Percentiles rank a stretch among this genome's conserved stretches.
These are phyloP conservation scores for Ceratobasidium sp. DNA, from an alignment of 1,284 basidiomycete species.

Conservation along the genomic window DNA sequence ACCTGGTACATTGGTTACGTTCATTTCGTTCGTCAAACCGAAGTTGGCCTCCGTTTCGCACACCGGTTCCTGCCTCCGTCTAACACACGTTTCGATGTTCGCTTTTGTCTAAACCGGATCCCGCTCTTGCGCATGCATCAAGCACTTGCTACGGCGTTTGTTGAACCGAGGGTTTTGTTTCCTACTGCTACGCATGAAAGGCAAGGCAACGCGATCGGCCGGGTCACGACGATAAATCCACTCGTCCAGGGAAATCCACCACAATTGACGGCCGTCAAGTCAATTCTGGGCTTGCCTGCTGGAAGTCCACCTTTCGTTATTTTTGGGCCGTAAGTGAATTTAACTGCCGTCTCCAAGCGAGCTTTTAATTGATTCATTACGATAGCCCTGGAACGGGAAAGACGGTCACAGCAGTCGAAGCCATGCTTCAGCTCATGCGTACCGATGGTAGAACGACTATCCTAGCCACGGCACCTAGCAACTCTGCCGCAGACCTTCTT, in stretches of 20 bases:
- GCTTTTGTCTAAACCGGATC: conserved; percentile 70
- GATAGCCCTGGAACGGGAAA: conserved; percentile 76
- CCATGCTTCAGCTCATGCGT: conserved; percentile 70
- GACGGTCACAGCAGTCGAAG: conserved; percentile 76
- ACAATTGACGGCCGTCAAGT: conserved; percentile 69
- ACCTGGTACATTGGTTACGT: conserved; percentile 72
- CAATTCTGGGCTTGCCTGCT: conserved; percentile 63
- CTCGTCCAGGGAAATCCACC: conserved; percentile 65
- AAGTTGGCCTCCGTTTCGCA: conserved; percentile 70
- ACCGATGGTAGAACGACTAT: conserved; percentile 64
- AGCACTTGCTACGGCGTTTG: conserved; percentile 63
- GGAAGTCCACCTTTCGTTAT: conserved; percentile 71
- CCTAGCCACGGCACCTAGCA: conserved; percentile 75
- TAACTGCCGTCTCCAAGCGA: not conserved
- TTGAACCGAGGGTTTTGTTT: conserved; percentile 65
- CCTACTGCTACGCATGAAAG: conserved; percentile 58
- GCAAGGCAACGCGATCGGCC: conserved; percentile 39
- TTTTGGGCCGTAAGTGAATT: conserved; percentile 57
- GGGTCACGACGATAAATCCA: conserved; percentile 60
- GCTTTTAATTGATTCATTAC: not conserved
- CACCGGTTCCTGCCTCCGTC: conserved; percentile 61
- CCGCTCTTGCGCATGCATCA: conserved; percentile 71
- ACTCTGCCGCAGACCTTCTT: conserved; percentile 73
- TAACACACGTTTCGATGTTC: conserved; percentile 62
- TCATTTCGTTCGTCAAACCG: conserved; percentile 65